phyloP scores from a whole-genome alignment of 306 rosid species.

The Cucurbita maxima region DNA sequence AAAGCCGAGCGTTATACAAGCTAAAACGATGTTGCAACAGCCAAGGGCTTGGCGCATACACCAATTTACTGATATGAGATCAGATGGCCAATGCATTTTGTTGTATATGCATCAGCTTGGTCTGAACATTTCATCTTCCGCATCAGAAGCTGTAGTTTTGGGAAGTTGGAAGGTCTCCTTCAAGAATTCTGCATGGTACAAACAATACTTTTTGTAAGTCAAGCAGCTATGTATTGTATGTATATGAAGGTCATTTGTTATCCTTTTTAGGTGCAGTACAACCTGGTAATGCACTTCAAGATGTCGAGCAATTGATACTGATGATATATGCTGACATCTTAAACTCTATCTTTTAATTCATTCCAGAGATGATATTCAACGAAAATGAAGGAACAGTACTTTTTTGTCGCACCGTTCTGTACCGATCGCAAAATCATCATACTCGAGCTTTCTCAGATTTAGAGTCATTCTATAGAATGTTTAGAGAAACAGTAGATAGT shows the following conservation, averaged over 20 bases:
- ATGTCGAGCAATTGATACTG: constrained; percentile 2
- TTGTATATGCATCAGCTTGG: constrained; percentile 1
- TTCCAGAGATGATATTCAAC: not conserved
- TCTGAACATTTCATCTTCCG: not conserved
- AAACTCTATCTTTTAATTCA: not conserved
- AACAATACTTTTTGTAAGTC: not conserved
- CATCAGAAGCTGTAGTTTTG: not conserved
- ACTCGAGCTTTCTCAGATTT: not conserved
- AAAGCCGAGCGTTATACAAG: constrained; percentile 46
- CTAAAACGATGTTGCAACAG: constrained; percentile 48
- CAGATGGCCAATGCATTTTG: constrained; percentile 4
- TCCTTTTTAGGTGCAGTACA: not conserved
- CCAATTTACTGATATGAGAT: constrained; percentile 37
- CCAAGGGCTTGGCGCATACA: constrained; percentile 59
- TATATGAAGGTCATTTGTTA: not conserved
- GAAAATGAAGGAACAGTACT: not conserved
- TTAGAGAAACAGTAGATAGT: no score
- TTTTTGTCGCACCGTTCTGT: not conserved
- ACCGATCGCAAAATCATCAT: not conserved
- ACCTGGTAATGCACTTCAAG: not conserved
- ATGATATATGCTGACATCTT: constrained; percentile 1
- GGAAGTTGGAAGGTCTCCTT: not conserved
- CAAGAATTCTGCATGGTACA: not conserved
- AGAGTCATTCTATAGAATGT: not conserved
- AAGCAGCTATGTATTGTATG: not conserved